phyloP scores from a whole-genome alignment of 225 moss, liverwort and hornwort genomes.

The Asterella californica region DNA sequence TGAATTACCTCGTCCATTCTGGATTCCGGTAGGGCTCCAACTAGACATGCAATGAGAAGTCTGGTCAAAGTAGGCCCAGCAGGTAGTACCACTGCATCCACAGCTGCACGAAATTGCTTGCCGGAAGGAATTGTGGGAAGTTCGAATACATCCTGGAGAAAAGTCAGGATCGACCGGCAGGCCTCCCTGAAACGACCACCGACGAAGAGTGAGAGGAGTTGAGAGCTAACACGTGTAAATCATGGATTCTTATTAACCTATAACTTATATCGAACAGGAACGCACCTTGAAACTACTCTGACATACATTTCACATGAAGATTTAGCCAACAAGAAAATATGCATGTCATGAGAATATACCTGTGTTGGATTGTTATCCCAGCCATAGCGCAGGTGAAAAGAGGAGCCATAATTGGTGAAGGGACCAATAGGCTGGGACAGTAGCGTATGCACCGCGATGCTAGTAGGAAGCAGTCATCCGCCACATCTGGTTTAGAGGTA shows the following conservation, averaged over 20 bases:
- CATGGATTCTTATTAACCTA: not conserved
- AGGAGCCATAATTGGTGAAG: slow-evolving; percentile 60
- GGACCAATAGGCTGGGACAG: slow-evolving; percentile 77
- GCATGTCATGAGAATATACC: slow-evolving; percentile 33
- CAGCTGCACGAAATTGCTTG: slow-evolving; percentile 63
- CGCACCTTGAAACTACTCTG: not conserved
- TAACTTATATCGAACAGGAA: too few relatives aligned
- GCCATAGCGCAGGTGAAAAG: slow-evolving; percentile 83
- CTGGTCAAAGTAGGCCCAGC: slow-evolving; percentile 75
- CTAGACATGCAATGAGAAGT: slow-evolving; percentile 76
- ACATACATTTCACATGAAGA: not conserved
- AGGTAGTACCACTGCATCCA: slow-evolving; percentile 73
- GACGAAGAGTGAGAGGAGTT: not conserved
- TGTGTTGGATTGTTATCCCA: slow-evolving; percentile 95
- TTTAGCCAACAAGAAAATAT: not conserved
- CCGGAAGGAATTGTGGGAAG: slow-evolving; percentile 60
- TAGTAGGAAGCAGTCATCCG: slow-evolving; percentile 93
- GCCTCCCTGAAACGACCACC: slow-evolving; percentile 68
- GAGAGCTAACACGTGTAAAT: not conserved
- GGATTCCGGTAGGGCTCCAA: slow-evolving; percentile 91
- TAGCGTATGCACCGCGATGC: slow-evolving; percentile 94
- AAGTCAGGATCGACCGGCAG: slow-evolving; percentile 87
- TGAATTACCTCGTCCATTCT: slow-evolving; percentile 65
- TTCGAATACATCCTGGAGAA: slow-evolving; percentile 79
- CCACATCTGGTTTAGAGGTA: slow-evolving; percentile 84